phyloP scores from a whole-genome alignment of 306 rosid species.

The Dalbergia cultrata region DNA sequence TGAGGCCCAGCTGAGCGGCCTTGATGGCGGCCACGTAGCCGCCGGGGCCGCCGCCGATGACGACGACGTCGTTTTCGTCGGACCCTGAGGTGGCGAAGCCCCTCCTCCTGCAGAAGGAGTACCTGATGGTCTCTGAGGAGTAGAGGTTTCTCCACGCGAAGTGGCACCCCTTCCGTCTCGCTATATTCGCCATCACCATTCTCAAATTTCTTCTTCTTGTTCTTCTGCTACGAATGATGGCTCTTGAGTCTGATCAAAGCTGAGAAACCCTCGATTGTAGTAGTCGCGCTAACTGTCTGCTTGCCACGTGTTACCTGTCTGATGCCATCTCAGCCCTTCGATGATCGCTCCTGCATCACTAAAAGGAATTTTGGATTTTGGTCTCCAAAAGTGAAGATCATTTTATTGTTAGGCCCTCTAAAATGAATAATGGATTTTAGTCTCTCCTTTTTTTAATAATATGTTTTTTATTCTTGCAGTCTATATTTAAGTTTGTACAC shows the following conservation, averaged over 20 bases:
- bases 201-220: neutral
- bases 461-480: no score
- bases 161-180: constrained; percentile 76
- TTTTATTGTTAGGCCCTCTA: no score
- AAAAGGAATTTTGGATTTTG: no score
- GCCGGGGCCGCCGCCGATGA: constrained; percentile 95
- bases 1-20: constrained; percentile 97
- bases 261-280: neutral
- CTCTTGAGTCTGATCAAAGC: no score
- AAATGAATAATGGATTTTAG: no score
- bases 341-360: neutral
- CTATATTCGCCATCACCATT: constrained; percentile 85
- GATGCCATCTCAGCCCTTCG: neutral
- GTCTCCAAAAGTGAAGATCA: no score
- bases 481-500: no score
- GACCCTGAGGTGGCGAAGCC: constrained; percentile 84
- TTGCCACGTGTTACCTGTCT: constrained; percentile 22
- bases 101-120: constrained; percentile 52
- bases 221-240: neutral
- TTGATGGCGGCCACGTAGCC: constrained; percentile 99
- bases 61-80: constrained; percentile 88
- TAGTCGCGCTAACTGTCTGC: neutral
- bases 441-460: no score
- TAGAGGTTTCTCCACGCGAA: constrained; percentile 29
- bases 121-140: constrained; percentile 61